phyloP scores from a whole-genome alignment of 805 yeast genomes.

The Metahyphopichia silvanorum region DNA sequence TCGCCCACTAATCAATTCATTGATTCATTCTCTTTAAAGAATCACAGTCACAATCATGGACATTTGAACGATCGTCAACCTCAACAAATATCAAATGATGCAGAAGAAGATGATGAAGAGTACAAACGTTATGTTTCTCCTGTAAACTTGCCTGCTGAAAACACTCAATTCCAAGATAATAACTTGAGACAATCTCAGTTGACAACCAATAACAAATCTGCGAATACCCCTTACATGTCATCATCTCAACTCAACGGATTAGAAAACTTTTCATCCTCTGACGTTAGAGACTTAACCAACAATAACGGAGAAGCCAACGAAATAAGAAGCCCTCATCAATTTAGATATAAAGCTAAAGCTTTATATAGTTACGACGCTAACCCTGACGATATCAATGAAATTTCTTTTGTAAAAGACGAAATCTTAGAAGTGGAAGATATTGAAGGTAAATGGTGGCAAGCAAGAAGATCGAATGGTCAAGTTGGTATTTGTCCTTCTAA shows the following conservation, averaged over 20 bases:
- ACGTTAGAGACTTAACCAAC: conserved; percentile 31
- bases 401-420: conserved; percentile 88
- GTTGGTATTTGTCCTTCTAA: conserved; percentile 96
- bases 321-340: conserved; percentile 29
- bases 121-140: conserved; percentile 19
- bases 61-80: conserved; percentile 25
- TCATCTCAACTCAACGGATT: conserved; percentile 59
- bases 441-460: conserved; percentile 99
- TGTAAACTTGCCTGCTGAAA: conserved; percentile 4
- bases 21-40: conserved; percentile 71
- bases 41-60: conserved; percentile 32
- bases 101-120: conserved; percentile 15
- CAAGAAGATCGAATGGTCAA: conserved; percentile 82
- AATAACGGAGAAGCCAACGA: conserved; percentile 16
- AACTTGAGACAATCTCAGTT: conserved; percentile 36
- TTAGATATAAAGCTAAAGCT: conserved; percentile 84
- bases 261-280: conserved; percentile 48
- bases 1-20: conserved; percentile 83
- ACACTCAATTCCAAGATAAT: conserved; percentile 22
- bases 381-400: conserved; percentile 89
- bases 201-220: conserved; percentile 25
- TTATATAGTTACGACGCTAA: conserved; percentile 84
- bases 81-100: neutral
- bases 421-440: conserved; percentile 88
- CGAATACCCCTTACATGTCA: conserved; percentile 40